phyloP scores from a whole-genome alignment of 352 stramenopile genomes.

The Globisporangium cystogenes region DNA sequence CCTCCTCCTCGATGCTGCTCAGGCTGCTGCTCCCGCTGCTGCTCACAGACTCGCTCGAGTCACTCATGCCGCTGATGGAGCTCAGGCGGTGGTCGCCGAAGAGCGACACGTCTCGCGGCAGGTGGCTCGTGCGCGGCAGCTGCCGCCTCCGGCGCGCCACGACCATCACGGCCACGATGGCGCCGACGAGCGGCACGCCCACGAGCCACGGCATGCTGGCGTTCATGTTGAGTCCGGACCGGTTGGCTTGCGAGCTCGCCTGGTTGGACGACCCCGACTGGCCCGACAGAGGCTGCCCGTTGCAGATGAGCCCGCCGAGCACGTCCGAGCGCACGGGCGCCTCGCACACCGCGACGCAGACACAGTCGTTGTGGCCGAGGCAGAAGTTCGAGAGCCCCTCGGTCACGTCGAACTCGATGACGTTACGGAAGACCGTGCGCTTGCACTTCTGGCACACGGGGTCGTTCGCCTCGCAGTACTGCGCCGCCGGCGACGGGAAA shows the following conservation, averaged over 20 bases:
- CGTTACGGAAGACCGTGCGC: conserved; percentile 25
- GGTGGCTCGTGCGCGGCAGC: conserved; percentile 5
- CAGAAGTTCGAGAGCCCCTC: conserved; percentile 28
- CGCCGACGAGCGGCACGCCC: conserved; percentile 36
- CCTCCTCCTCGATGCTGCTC: conserved; percentile 4
- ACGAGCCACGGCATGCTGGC: conserved; percentile 32
- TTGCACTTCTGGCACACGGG: conserved; percentile 27
- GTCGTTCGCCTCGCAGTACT: conserved; percentile 35
- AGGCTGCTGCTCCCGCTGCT: conserved; percentile 9
- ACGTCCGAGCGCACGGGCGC: conserved; percentile 17
- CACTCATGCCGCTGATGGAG: conserved; percentile 3
- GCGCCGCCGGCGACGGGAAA: conserved; percentile 21
- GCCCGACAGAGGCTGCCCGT: conserved; percentile 3
- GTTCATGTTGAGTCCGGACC: conserved; percentile 13
- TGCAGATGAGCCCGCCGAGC: conserved; percentile 26
- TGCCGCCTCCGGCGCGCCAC: conserved; percentile 31
- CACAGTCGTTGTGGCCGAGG: conserved; percentile 26
- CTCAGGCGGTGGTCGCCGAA: conserved; percentile 8
- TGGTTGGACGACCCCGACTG: conserved; percentile 15
- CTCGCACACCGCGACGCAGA: conserved; percentile 43
- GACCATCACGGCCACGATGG: conserved; percentile 26
- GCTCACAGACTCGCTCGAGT: conserved; percentile 9
- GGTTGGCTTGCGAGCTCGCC: conserved; percentile 12
- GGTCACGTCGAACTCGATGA: conserved; percentile 35
- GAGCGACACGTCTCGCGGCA: conserved; percentile 16